Conservation (phyloP, 2,329 filamentous ascomycete genomes). For the Pseudogymnoascus sp. region DNA sequence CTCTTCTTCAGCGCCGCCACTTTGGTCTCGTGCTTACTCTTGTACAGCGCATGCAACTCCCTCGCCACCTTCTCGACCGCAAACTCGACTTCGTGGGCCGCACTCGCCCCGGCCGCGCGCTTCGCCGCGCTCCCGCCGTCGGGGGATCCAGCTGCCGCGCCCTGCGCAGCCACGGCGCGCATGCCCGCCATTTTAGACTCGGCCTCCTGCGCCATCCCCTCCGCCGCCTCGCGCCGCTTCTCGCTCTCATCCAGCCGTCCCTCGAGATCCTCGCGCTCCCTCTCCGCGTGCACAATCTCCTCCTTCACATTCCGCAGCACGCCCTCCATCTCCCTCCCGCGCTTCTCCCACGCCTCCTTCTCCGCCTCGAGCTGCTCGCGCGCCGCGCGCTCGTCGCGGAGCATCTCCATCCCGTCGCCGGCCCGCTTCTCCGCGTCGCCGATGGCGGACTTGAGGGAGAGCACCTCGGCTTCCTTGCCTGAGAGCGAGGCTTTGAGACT, state of each 20-base stretch:
- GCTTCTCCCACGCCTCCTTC: conserved; percentile 73
- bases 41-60: conserved; percentile 88
- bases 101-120: conserved; percentile 23
- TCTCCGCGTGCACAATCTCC: conserved; percentile 68
- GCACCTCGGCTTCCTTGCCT: conserved; percentile 86
- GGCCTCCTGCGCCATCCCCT: conserved; percentile 67
- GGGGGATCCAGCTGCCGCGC: conserved; percentile 4
- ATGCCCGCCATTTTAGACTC: conserved; percentile 68
- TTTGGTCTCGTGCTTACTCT: conserved; percentile 94
- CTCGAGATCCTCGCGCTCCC: conserved; percentile 72
- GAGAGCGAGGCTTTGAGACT: conserved; percentile 86
- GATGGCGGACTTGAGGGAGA: conserved; percentile 77
- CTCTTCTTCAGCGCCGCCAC: conserved; percentile 79
- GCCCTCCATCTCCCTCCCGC: conserved; percentile 76
- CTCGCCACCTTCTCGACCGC: conserved; percentile 87
- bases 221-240: conserved; percentile 62
- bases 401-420: conserved; percentile 72
- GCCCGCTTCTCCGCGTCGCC: conserved; percentile 87
- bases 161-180: conserved; percentile 39
- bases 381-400: conserved; percentile 65
- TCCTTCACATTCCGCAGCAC: conserved; percentile 72
- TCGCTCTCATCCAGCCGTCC: conserved; percentile 70
- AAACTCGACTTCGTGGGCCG: conserved; percentile 61
- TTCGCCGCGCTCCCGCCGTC: conserved; percentile 16
- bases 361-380: conserved; percentile 68